Evolutionary conservation across 108 stramenopile genomes (phyloP).

Genomic region (Seminavis robusta): DNA sequence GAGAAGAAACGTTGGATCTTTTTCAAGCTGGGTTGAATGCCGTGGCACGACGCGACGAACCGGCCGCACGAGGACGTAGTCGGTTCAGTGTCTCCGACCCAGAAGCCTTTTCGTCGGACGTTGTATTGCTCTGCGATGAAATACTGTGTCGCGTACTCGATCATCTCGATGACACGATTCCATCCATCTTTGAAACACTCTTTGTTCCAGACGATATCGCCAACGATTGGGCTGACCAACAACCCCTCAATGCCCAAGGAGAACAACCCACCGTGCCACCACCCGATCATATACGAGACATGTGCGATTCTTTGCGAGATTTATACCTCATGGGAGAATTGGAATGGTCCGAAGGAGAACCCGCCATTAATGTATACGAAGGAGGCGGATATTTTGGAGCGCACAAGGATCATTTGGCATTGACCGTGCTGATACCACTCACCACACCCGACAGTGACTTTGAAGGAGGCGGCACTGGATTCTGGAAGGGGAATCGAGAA

Average conservation of each 20-base stretch:
- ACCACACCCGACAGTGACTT: slow-evolving; percentile 12
- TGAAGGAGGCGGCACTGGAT: slow-evolving; percentile 27
- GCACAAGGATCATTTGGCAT: slow-evolving; percentile 34
- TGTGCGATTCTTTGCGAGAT: slow-evolving; percentile 8
- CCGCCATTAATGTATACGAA: slow-evolving; percentile 36
- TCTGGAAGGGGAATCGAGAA: slow-evolving; percentile 26
- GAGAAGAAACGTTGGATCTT: slow-evolving; percentile 6
- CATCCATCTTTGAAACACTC: slow-evolving; percentile 18
- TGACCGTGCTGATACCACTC: slow-evolving; percentile 33
- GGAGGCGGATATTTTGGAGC: slow-evolving; percentile 24
- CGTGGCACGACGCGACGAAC: not conserved
- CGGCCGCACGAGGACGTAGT: slow-evolving; percentile 1
- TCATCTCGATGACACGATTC: slow-evolving; percentile 14
- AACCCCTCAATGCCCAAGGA: slow-evolving; percentile 11
- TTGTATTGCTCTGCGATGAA: slow-evolving; percentile 10
- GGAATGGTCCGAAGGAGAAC: slow-evolving; percentile 33
- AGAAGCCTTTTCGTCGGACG: not conserved
- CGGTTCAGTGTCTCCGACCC: slow-evolving; percentile 13
- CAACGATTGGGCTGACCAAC: slow-evolving; percentile 7
- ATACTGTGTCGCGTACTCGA: slow-evolving; percentile 12
- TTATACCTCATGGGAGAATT: slow-evolving; percentile 16
- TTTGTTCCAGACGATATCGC: slow-evolving; percentile 10
- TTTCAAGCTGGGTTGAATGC: slow-evolving; percentile 6
- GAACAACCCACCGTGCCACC: slow-evolving; percentile 15
- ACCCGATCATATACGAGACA: slow-evolving; percentile 1